Conservation (phyloP, 2,329 filamentous ascomycete species). For the Microcera coccophila region DNA sequence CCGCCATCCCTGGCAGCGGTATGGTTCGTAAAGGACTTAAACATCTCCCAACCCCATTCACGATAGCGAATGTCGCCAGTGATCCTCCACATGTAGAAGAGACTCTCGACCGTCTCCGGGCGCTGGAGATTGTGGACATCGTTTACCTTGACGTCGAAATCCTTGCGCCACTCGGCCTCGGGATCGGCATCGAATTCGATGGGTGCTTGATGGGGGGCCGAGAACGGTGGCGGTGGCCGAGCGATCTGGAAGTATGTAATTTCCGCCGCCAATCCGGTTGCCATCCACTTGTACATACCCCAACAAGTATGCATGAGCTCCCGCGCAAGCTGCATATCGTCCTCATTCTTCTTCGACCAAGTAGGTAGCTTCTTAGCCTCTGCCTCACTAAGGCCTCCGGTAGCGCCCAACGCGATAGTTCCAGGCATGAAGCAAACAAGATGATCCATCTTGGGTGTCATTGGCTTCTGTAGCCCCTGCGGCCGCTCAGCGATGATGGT, state of each 20-base stretch:
- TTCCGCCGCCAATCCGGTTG: conserved; percentile 88
- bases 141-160: conserved; percentile 74
- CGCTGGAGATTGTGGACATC: conserved; percentile 92
- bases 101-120: conserved; percentile 91
- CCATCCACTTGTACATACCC: conserved; percentile 91
- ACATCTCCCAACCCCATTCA: conserved; percentile 99
- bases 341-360: conserved; percentile 78
- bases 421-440: conserved; percentile 96
- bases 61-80: conserved; percentile 86
- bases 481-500: conserved; percentile 90
- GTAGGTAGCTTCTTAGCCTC: conserved; percentile 67
- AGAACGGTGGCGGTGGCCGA: conserved; percentile 59
- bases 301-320: conserved; percentile 97
- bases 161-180: conserved; percentile 66
- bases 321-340: conserved; percentile 79
- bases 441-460: conserved; percentile 95
- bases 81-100: conserved; percentile 99
- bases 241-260: conserved; percentile 86
- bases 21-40: conserved; percentile 82
- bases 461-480: conserved; percentile 58
- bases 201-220: conserved; percentile 47
- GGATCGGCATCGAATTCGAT: conserved; percentile 48
- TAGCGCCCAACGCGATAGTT: conserved; percentile 85
- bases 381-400: conserved; percentile 69
- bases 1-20: conserved; percentile 73